Evolutionary conservation across 2,329 filamentous ascomycete genomes (phyloP), one percentile per base, ranked within the genome.

Genomic region (Microcyclospora pomicola): DNA sequence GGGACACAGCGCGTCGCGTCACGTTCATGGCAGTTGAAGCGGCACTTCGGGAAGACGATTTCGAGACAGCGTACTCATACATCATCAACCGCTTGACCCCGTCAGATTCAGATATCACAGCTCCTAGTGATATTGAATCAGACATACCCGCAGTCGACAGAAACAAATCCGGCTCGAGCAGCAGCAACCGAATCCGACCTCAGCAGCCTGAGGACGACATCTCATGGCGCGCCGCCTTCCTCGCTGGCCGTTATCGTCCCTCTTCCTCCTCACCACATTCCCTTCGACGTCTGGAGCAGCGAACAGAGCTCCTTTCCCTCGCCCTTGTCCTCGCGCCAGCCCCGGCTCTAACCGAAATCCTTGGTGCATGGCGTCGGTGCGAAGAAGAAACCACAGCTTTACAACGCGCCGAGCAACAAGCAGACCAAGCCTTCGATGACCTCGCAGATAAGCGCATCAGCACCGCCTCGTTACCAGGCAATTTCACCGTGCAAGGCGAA

Each of bases 21-120:
- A 78, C 77, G 5, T 79, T 80, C 41, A 84, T 88, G 80, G 85
- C 82, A 45, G 76, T 88, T 31, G 77, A 85, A 53, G 77, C 80
- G 11, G 81, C 83, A 10, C 67, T 91, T 1, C 67, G 69, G 9
- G 82, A 87, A 53, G 77, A 86, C 45, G 84, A 77, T 54, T 91
- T 91, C 43, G 84, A 92, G 54, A 91, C 83, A 0, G 83, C 83
- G 9, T 91, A 88, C 56, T 87, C 82, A 0, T 88, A 83, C 52
- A 78, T 87, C 2, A 72, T 84, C 34, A 85, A 77, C 52, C 73
- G 80, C 15, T 66, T 91, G 19, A 53, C 54, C 2, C 60, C 56
- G 6, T 51, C 55, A 11, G 57, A 41, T 44, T 54, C 44, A 35
- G 48, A 47, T 44, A 53, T 46, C 15, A 39, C 43, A 11, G 38